A percentile compares a stretch with the other conserved stretches of the same genome.
Evolutionary conservation across 768 basidiomycete species (phyloP).

Genomic region (Gloeopeniophorella convolvens): DNA sequence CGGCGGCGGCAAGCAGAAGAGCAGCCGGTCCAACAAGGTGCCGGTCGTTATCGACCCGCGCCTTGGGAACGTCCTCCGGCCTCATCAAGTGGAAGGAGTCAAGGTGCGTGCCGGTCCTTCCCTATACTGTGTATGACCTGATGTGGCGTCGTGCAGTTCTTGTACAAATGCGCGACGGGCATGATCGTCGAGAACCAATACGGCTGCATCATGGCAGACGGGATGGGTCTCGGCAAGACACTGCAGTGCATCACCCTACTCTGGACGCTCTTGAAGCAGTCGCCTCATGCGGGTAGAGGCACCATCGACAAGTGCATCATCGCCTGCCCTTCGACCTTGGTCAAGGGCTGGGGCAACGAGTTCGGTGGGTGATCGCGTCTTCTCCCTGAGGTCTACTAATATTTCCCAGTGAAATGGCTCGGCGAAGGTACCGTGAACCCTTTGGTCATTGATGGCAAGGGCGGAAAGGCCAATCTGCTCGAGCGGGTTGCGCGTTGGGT

Average conservation of each 20-base stretch:
- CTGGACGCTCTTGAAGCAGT: constrained; percentile 95
- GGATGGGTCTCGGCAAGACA: constrained; percentile 98
- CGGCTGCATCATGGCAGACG: constrained; percentile 99
- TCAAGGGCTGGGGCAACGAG: constrained; percentile 99
- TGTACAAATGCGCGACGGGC: constrained; percentile 93
- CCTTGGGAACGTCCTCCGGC: constrained; percentile 80
- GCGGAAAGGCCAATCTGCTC: constrained; percentile 73
- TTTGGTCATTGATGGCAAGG: constrained; percentile 88
- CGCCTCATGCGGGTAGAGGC: constrained; percentile 77
- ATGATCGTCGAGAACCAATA: constrained; percentile 87
- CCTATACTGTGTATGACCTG: constrained; percentile 9
- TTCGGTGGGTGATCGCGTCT: constrained; percentile 47
- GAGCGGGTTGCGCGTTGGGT: constrained; percentile 86
- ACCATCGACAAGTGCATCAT: constrained; percentile 98
- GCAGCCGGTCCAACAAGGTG: constrained; percentile 66
- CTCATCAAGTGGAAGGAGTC: constrained; percentile 98
- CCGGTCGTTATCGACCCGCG: constrained; percentile 95
- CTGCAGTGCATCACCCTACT: constrained; percentile 93
- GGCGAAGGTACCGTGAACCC: constrained; percentile 79
- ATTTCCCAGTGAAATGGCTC: constrained; percentile 84
- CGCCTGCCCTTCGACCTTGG: constrained; percentile 92
- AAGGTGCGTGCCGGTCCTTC: constrained; percentile 51
- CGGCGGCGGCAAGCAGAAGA: constrained; percentile 65
- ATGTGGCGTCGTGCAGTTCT: constrained; percentile 51
- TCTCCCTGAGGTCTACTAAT: constrained; percentile 1